Conservation (phyloP, 108 stramenopile species). For the Schizochytrium sp. region DNA sequence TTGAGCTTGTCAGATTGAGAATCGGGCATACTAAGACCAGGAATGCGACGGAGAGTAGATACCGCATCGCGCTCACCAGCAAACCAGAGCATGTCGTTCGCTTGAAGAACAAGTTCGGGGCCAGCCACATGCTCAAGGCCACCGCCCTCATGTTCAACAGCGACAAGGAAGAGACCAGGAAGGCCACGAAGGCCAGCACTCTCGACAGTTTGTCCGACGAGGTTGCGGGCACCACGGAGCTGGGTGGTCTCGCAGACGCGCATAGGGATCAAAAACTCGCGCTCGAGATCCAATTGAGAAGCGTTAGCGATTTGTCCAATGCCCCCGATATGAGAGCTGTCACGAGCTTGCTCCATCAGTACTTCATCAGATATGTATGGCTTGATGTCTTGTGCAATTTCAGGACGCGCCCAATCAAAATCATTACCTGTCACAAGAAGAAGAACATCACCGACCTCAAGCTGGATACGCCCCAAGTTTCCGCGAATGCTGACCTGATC, state of each 20-base stretch:
- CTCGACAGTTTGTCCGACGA: slow-evolving; percentile 35
- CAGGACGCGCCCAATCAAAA: neutral
- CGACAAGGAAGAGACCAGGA: slow-evolving; percentile 41
- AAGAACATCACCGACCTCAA: slow-evolving; percentile 48
- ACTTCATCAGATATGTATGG: neutral
- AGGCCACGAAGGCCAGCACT: slow-evolving; percentile 47
- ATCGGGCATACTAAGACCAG: slow-evolving; percentile 27
- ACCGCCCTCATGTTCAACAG: neutral
- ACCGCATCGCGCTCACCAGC: slow-evolving; percentile 43
- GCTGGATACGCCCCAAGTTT: slow-evolving; percentile 16
- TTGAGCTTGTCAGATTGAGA: slow-evolving; percentile 58
- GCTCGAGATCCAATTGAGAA: neutral
- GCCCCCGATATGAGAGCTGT: neutral
- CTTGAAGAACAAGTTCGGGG: neutral
- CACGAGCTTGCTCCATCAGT: slow-evolving; percentile 1
- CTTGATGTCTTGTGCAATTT: slow-evolving; percentile 4
- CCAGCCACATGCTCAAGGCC: slow-evolving; percentile 35
- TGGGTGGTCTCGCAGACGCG: neutral
- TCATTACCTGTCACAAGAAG: slow-evolving; percentile 42
- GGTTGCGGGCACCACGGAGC: slow-evolving; percentile 8
- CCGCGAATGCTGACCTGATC: slow-evolving; percentile 49
- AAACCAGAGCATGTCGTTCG: slow-evolving; percentile 55
- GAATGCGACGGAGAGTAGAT: slow-evolving; percentile 35
- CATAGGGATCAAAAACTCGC: slow-evolving; percentile 58
- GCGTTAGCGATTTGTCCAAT: neutral